Conservation (phyloP, 2,329 filamentous ascomycete genomes). For the Didymella lethalis region DNA sequence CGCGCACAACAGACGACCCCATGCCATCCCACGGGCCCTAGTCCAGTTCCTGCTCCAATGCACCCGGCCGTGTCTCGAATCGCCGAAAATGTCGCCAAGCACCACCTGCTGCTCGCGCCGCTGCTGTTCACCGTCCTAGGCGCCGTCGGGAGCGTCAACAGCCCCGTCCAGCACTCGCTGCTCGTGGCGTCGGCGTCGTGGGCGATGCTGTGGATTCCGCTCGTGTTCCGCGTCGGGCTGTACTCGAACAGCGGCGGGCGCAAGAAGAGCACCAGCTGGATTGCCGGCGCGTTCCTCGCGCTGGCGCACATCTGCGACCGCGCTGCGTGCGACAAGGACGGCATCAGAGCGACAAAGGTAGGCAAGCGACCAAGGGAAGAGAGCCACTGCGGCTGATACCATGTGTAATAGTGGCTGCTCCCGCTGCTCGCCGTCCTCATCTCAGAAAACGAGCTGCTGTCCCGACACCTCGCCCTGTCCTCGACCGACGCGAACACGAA, state of each 20-base stretch:
- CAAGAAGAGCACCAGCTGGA: constrained; percentile 47
- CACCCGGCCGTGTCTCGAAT: constrained; percentile 44
- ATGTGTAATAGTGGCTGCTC: constrained; percentile 39
- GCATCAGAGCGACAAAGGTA: constrained; percentile 58
- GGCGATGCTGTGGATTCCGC: constrained; percentile 50
- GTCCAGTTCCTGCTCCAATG: constrained; percentile 46
- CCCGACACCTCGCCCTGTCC: constrained; percentile 34
- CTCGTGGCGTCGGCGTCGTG: constrained; percentile 55
- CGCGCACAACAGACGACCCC: constrained; percentile 29
- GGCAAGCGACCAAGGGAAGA: neutral
- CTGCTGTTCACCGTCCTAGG: constrained; percentile 48
- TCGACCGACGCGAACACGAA: constrained; percentile 28
- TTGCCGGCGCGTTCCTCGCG: constrained; percentile 53
- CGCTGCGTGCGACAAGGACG: constrained; percentile 53
- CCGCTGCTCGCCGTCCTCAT: constrained; percentile 45
- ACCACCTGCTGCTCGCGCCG: constrained; percentile 45
- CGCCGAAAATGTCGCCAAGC: constrained; percentile 43
- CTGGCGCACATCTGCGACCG: constrained; percentile 55
- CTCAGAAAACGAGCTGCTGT: constrained; percentile 38
- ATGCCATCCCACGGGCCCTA: constrained; percentile 48
- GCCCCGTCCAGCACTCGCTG: constrained; percentile 52
- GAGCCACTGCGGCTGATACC: neutral
- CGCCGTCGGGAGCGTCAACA: constrained; percentile 45
- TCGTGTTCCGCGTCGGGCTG: constrained; percentile 45
- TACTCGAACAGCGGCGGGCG: constrained; percentile 36